Evolutionary conservation across 352 stramenopile species (phyloP).

Genomic region (Aphanomyces stellatus): DNA sequence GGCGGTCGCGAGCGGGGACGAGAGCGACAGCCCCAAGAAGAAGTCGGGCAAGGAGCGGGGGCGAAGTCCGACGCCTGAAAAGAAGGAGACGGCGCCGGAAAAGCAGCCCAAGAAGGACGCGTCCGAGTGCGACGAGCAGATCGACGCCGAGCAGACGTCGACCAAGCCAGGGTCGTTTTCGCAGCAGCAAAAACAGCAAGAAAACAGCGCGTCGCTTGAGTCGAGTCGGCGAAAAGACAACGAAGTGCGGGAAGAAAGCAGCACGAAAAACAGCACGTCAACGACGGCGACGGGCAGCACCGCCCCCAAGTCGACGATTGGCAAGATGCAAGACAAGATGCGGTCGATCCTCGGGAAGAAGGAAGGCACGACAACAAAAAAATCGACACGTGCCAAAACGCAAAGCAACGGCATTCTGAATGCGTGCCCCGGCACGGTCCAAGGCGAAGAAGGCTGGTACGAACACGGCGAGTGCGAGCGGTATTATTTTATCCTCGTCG

Average conservation of each 20-base stretch:
- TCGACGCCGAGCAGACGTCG: conserved; percentile 45
- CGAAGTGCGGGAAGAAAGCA: conserved; percentile 9
- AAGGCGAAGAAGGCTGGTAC: conserved; percentile 83
- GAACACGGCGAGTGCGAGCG: conserved; percentile 80
- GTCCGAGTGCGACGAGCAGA: conserved; percentile 16
- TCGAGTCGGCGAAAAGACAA: conserved; percentile 5
- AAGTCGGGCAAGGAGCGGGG: conserved; percentile 12
- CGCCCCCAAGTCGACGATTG: conserved; percentile 24
- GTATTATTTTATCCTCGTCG: conserved; percentile 78
- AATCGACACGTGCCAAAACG: conserved; percentile 49
- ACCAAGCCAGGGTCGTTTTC: conserved; percentile 16
- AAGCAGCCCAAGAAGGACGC: conserved; percentile 53
- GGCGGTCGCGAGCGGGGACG: background rate
- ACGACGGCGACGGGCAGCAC: background rate
- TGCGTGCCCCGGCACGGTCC: conserved; percentile 59
- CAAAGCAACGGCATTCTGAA: conserved; percentile 72
- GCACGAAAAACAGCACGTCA: background rate
- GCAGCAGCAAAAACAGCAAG: background rate
- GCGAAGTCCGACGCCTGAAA: conserved; percentile 21
- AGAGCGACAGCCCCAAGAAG: conserved; percentile 21
- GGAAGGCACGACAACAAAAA: conserved; percentile 37
- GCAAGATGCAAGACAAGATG: conserved; percentile 78
- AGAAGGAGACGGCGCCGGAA: conserved; percentile 20
- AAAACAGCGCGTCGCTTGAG: too few relatives aligned
- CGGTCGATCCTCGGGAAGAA: conserved; percentile 50